Evolutionary conservation across 1,139 yeast genomes (phyloP), one percentile per base, ranked within the genome.

Genomic region (Suhomyces bokatorum): DNA sequence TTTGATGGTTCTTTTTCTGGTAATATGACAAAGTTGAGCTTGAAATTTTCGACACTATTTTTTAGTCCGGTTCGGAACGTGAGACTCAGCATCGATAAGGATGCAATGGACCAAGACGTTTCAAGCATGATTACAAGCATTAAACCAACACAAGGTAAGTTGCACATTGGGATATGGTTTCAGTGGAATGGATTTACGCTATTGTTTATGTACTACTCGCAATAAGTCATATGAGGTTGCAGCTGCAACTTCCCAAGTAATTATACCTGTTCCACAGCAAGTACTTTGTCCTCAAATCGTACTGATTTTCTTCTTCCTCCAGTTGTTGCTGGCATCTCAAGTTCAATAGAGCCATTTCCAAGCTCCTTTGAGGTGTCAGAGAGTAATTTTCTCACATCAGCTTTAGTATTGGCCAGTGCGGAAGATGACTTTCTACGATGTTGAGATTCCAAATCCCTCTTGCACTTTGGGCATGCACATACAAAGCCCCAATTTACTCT

Each of bases 401-500:
- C 64, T 44, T 70, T 67, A n/a, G 64, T 54, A 32, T 54, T 47
- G 16, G 51, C 48, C 39, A 52, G 53, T 4, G 50, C 43, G 14
- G 49, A 46, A 9, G 75, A 68, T 2, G 50, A 48, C 50, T 70
- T 69, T 44, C 74, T 59, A 43, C 71, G 55, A 22, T 71, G 73
- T 43, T 69, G 73, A 2, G 48, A 53, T 44, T 71, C 65, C 38
- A 74, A 66, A 51, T 86, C 95, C 6, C 66, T 67, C 54, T 78
- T 76, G 63, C 96, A 88, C 50, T 85, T 78, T 9, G 62, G 54
- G 61, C 96, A 88, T 22, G 62, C 66, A 62, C 96, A 88, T n/a
- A 77, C 57, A 60, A 88, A 88, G 5, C 96, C 96, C 89, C 90
- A 88, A 55, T 85, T 83, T n/a, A 82, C 81, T 45, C 91, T 68